Conservation (phyloP, 352 stramenopile genomes). For the Pythium myriotylum region DNA sequence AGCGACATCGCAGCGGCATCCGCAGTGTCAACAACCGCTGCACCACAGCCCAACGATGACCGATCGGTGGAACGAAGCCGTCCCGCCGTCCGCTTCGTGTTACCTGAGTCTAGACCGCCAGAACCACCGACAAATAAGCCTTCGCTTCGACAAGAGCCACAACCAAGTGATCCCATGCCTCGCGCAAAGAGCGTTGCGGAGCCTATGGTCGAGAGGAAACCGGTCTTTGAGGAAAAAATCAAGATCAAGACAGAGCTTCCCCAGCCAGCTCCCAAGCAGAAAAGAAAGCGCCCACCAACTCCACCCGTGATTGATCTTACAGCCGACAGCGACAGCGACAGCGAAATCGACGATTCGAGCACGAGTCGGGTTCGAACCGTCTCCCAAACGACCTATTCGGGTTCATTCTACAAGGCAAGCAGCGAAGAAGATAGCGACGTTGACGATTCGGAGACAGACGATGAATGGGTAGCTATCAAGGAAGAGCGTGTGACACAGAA, state of each 20-base stretch:
- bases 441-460: neutral
- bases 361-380: neutral
- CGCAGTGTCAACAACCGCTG: too few relatives aligned
- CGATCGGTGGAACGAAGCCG: too few relatives aligned
- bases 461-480: neutral
- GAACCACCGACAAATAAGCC: too few relatives aligned
- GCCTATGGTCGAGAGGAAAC: too few relatives aligned
- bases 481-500: neutral
- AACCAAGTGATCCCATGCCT: too few relatives aligned
- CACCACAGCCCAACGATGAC: too few relatives aligned
- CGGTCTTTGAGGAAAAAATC: too few relatives aligned
- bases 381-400: neutral
- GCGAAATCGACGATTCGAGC: neutral
- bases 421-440: slow-evolving; percentile 3
- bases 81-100: too few relatives aligned
- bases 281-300: neutral
- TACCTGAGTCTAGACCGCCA: too few relatives aligned
- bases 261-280: neutral
- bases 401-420: slow-evolving; percentile 8
- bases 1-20: too few relatives aligned
- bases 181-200: too few relatives aligned
- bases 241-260: neutral
- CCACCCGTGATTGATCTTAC: slow-evolving; percentile 20
- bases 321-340: slow-evolving; percentile 12
- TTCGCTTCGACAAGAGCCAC: too few relatives aligned